Evolutionary conservation across 2,329 filamentous ascomycete genomes (phyloP).

Genomic region (Didymella arachidicola): DNA sequence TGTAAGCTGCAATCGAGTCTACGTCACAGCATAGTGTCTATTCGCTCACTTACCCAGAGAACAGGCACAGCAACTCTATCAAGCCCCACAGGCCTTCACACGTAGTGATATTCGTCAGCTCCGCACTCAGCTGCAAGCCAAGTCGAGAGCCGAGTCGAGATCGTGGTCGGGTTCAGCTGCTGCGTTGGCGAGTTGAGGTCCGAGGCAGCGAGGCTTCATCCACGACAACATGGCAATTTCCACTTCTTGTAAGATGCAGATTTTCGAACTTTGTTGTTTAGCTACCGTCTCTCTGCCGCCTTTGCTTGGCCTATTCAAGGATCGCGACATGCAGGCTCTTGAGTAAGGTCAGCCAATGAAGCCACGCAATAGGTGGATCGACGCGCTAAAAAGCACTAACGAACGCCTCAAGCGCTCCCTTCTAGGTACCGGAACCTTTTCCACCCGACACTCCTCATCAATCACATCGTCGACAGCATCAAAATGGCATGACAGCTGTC

Average conservation of each 20-base stretch:
- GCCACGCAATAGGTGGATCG: constrained; percentile 25
- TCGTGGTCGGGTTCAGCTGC: background rate
- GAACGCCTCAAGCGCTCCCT: constrained; percentile 26
- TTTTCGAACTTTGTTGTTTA: constrained; percentile 13
- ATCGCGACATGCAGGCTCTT: constrained; percentile 2
- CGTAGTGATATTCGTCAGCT: background rate
- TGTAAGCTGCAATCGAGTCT: too few species aligned
- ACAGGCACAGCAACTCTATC: background rate
- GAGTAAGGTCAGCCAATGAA: constrained; percentile 24
- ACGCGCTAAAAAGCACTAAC: constrained; percentile 10
- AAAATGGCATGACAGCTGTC: constrained; percentile 12
- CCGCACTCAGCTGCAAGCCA: background rate
- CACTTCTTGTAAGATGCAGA: constrained; percentile 11
- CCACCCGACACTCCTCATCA: constrained; percentile 16
- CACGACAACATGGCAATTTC: constrained; percentile 7
- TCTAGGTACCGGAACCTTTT: constrained; percentile 6
- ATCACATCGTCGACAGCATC: constrained; percentile 9
- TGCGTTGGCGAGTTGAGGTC: background rate
- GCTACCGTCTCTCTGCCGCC: constrained; percentile 12
- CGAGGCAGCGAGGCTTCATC: background rate
- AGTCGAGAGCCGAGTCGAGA: background rate
- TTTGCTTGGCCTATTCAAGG: constrained; percentile 2
- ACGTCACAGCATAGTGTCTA: background rate
- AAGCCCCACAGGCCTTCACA: background rate
- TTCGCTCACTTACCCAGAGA: background rate